Evolutionary conservation across 2,329 filamentous ascomycete genomes (phyloP).

Genomic region (Trichophyton simii): DNA sequence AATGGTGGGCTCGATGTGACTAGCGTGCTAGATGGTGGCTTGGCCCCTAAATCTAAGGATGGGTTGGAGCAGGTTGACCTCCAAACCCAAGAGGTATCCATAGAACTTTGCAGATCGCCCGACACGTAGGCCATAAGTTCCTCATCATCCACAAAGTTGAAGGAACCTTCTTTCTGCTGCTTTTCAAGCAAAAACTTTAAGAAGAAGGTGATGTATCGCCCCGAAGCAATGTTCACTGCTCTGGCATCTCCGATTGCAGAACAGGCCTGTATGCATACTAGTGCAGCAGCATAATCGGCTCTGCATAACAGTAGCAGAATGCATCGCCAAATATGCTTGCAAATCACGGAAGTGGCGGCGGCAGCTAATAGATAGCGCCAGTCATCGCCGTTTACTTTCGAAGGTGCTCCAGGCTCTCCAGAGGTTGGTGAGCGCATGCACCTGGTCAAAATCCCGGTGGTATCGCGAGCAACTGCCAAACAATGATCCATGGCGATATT

Average conservation of each 20-base stretch:
- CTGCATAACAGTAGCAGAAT: constrained; percentile 66
- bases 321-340: constrained; percentile 78
- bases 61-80: constrained; percentile 21
- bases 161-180: constrained; percentile 31
- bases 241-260: constrained; percentile 58
- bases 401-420: constrained; percentile 16
- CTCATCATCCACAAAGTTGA: constrained; percentile 54
- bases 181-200: constrained; percentile 52
- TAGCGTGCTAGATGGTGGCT: constrained; percentile 6
- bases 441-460: constrained; percentile 60
- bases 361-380: constrained; percentile 50
- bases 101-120: constrained; percentile 71
- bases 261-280: constrained; percentile 59
- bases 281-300: constrained; percentile 59
- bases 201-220: constrained; percentile 73
- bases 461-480: constrained; percentile 61
- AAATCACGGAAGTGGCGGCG: constrained; percentile 60
- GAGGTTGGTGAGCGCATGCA: constrained; percentile 38
- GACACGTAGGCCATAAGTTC: constrained; percentile 79
- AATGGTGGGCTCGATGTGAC: constrained; percentile 8
- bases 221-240: constrained; percentile 64
- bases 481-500: constrained; percentile 65
- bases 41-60: background rate
- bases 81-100: constrained; percentile 76
- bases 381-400: constrained; percentile 27